Conservation (phyloP, 2,329 filamentous ascomycete genomes). For the Ploettnerulaceae sp. region DNA sequence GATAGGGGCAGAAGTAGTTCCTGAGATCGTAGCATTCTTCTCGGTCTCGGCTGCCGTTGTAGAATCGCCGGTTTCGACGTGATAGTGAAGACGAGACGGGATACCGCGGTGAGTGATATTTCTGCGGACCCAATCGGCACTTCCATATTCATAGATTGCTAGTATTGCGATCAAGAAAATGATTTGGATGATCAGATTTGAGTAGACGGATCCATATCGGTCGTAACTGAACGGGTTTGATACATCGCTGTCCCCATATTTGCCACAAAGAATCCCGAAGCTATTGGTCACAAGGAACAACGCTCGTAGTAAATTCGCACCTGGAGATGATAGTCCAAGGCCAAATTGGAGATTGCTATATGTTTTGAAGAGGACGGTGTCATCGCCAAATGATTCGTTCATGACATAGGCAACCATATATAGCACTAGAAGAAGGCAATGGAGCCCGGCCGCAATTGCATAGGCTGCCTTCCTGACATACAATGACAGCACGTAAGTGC, state of each 20-base stretch:
- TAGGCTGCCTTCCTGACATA: conserved; percentile 28
- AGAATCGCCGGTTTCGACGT: conserved; percentile 28
- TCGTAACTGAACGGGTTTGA: conserved; percentile 21
- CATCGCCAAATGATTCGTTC: conserved; percentile 53
- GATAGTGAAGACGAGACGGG: conserved; percentile 25
- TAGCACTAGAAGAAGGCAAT: conserved; percentile 39
- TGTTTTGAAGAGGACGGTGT: conserved; percentile 46
- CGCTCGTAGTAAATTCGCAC: conserved; percentile 52
- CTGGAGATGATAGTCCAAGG: conserved; percentile 51
- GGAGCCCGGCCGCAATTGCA: conserved; percentile 27
- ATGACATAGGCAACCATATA: conserved; percentile 46
- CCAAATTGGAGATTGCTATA: conserved; percentile 53
- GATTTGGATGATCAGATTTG: conserved; percentile 28
- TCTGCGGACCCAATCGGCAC: conserved; percentile 25
- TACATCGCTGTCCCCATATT: conserved; percentile 23
- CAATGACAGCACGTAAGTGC: conserved; percentile 26
- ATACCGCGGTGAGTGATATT: conserved; percentile 22
- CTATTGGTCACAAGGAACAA: conserved; percentile 44
- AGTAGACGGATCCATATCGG: conserved; percentile 27
- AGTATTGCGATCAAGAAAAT: conserved; percentile 21
- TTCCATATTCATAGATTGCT: conserved; percentile 27
- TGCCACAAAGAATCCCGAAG: conserved; percentile 27
- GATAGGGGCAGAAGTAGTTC: conserved; percentile 32
- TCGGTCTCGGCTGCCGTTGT: conserved; percentile 14
- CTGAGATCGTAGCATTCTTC: conserved; percentile 32